Evolutionary conservation across 352 stramenopile genomes (phyloP), one percentile per base, ranked within the genome.

Genomic region (Pythium sukuiense): DNA sequence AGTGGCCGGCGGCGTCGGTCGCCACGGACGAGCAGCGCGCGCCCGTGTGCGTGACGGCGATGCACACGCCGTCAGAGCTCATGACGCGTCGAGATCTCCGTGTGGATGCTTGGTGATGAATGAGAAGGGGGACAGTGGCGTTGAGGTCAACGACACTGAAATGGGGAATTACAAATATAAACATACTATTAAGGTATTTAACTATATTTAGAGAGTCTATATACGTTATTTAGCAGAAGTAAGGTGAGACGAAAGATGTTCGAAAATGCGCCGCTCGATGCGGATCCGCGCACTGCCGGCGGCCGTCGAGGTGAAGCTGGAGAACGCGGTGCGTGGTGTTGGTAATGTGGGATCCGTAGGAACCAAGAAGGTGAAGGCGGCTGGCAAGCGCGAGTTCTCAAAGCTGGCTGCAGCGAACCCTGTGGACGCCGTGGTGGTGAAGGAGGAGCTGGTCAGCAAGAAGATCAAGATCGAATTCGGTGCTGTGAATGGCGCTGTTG

Each of bases 41-140:
- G 48, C 87, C 87, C 43, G 76, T 87, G 76, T 92, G 85, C 43
- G 81, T 92, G 30, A 83, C 73, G 50, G 80, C 80, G 33, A 71
- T 60, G 67, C 74, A 82, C 70, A 70, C 77, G 76, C 32, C 71
- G 63, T 64, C 77, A 59, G 50, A 69, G 14, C 81, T 85, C 64
- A 91, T 75, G 54, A 7, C 3, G 32, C 8, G 5, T 9, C 5
- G 32, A 9, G 35, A 14, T 43, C 35, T 43, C 35, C 35, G 35
- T 7, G 35, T 5, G 16, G 35, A 43, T 43, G 35, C 11, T 12
- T 43, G 35, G 6, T 3, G 35, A 43, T 14, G 35, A 14, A 43
- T 48, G 39, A 48, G 39, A 48, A 48, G 39, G 39, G 39, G 35
- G 35, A 43, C 16, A 16, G 12, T 12, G 35, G 12, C 35, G 35